Evolutionary conservation across 2,329 filamentous ascomycete species (phyloP).

Genomic region (Fusarium lateritium): DNA sequence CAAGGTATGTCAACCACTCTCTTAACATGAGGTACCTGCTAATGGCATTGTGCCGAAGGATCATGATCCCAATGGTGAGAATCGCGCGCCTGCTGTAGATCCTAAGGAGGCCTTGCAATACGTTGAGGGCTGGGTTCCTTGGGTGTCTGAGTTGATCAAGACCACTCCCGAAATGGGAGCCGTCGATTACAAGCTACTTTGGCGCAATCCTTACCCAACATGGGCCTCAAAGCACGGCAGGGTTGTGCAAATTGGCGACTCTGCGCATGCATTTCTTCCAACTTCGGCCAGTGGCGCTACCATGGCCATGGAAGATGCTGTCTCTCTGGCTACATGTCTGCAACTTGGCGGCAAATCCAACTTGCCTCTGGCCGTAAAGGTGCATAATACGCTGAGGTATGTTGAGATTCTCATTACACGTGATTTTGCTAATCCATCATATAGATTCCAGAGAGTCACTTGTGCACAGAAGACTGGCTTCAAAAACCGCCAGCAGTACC

Average conservation of each 20-base stretch:
- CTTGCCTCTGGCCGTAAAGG: not conserved
- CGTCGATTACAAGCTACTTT: not conserved
- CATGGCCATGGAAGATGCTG: constrained; percentile 60
- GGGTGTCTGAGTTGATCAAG: not conserved
- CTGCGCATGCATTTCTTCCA: constrained; percentile 59
- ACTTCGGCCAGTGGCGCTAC: constrained; percentile 60
- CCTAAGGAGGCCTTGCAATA: not conserved
- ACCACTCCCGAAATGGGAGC: not conserved
- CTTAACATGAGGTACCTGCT: too few species aligned
- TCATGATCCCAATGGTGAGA: not conserved
- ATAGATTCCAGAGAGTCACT: not conserved
- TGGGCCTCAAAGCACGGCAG: constrained; percentile 17
- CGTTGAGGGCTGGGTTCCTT: not conserved
- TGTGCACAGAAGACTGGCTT: not conserved
- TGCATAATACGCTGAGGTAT: not conserved
- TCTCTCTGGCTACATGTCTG: constrained; percentile 53
- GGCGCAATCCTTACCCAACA: constrained; percentile 1
- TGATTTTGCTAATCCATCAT: too few species aligned
- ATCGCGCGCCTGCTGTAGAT: not conserved
- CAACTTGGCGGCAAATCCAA: not conserved
- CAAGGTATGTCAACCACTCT: not conserved
- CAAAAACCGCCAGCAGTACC: not conserved
- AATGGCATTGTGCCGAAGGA: too few species aligned
- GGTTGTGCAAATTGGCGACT: constrained; percentile 58
- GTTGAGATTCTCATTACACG: not conserved